These are phyloP conservation scores for Gnetum montanum DNA, from an alignment of 75 land plant genomes.

Conservation along the genomic window DNA sequence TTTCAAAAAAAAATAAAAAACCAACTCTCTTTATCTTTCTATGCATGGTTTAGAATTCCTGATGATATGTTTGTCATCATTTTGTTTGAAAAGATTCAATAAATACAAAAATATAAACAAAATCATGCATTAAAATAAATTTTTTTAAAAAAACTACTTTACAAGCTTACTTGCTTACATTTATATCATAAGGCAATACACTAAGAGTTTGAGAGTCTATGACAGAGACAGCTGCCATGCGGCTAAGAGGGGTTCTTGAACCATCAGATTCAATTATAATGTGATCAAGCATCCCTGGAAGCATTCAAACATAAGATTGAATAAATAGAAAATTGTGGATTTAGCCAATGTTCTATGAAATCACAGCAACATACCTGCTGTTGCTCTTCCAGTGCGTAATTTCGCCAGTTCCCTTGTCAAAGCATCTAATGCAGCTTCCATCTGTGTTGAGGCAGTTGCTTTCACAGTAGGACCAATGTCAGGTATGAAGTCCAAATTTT, in stretches of 20 bases:
- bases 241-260: slow-evolving; percentile 49
- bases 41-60: too few relatives aligned
- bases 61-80: too few relatives aligned
- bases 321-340: not conserved
- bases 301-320: not conserved
- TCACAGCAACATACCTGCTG: slow-evolving; percentile 43
- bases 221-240: slow-evolving; percentile 81
- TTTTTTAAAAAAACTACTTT: too few relatives aligned
- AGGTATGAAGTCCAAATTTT: slow-evolving; percentile 26
- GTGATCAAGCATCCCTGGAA: slow-evolving; percentile 96
- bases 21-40: too few relatives aligned
- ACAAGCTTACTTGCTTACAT: too few relatives aligned
- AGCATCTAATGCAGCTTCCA: slow-evolving; percentile 78
- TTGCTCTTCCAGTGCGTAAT: slow-evolving; percentile 86
- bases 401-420: slow-evolving; percentile 74
- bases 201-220: slow-evolving; percentile 67
- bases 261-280: slow-evolving; percentile 65
- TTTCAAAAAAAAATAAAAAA: too few relatives aligned
- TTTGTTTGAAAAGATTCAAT: too few relatives aligned
- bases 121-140: too few relatives aligned
- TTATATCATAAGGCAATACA: slow-evolving; percentile 77
- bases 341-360: not conserved
- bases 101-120: too few relatives aligned
- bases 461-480: slow-evolving; percentile 51
- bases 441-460: slow-evolving; percentile 45